Base-by-base conservation (phyloP, 805 yeast genomes). In the Candida lessepsii region DNA sequence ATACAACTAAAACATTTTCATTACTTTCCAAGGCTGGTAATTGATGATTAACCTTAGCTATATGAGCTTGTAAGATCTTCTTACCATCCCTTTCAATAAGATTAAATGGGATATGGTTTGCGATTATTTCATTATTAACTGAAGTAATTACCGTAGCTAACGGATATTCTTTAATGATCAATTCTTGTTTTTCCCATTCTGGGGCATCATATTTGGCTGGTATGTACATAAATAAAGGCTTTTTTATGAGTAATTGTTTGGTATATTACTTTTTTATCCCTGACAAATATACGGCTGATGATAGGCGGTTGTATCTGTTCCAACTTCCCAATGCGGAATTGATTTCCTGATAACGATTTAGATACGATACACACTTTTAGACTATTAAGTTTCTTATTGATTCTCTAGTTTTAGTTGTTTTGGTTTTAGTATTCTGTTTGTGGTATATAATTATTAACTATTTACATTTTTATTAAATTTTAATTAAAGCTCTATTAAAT, bases 21-120 rank as follows among this genome's bases (percentile, higher is more conserved):
- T 60, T 58, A 14, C 53, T 53, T 20, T 52, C 60, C 23, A 76
- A 58, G 4, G 65, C 56, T 3, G 73, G 69, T 4, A 70, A 51
- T 45, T 80, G 86, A 34, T 64, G 77, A 54, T 79, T 80, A 13
- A 50, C 60, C 42, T 63, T 68, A 13, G 84, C 77, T 17, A 81
- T 48, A 52, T 81, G 87, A 0, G 81, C 81, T 16, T 70, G 67
- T 20, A 81, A 61, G 36, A 52, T 61, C 36, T 61, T 61, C 40
- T 66, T 60, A 5, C 68, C 71, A 13, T 56, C 63, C 8, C 52
- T 51, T 10, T 56, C 57, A 18, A 66, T 56, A 16, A 76, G 52
- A 24, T 65, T 57, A 48, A 80, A 79, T 3, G 86, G 86, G 15
- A 79, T 53, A 49, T 80, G 84, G 37, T 76, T 76, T 20, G 81